A percentile compares a stretch with the other conserved stretches of the same genome.
phyloP scores from a whole-genome alignment of 805 yeast genomes.

The Candida argentea region DNA sequence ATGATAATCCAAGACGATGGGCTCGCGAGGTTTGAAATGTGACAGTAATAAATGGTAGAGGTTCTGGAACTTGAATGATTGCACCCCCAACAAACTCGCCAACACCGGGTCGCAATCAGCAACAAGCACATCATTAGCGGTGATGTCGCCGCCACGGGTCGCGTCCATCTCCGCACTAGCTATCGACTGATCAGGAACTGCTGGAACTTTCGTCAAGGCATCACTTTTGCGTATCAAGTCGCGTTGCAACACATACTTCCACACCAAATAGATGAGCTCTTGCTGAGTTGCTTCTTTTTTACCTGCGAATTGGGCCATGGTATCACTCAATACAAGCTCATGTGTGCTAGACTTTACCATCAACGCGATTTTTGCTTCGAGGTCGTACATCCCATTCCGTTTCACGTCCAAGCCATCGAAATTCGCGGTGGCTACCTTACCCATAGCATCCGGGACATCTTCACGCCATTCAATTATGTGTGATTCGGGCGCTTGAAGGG shows the following conservation, averaged over 20 bases:
- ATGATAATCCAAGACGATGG: constrained; percentile 66
- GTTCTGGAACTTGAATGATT: constrained; percentile 57
- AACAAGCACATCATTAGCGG: constrained; percentile 21
- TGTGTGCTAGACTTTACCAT: constrained; percentile 50
- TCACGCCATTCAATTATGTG: constrained; percentile 87
- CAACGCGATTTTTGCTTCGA: constrained; percentile 63
- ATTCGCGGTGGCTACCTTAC: constrained; percentile 16
- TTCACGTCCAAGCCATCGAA: constrained; percentile 89
- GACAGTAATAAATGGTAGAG: constrained; percentile 58
- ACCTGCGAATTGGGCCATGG: constrained; percentile 62
- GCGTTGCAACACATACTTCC: constrained; percentile 71
- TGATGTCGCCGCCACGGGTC: constrained; percentile 15
- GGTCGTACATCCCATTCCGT: constrained; percentile 51
- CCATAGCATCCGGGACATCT: constrained; percentile 23
- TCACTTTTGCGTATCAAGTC: constrained; percentile 34
- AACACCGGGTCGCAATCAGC: constrained; percentile 37
- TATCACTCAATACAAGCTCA: constrained; percentile 52
- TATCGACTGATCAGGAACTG: constrained; percentile 17
- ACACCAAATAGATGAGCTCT: constrained; percentile 66
- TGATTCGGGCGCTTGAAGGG: constrained; percentile 17
- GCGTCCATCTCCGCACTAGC: constrained; percentile 6
- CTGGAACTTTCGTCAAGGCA: constrained; percentile 24
- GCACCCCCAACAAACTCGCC: constrained; percentile 35
- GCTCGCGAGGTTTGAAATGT: constrained; percentile 72
- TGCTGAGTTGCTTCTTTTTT: constrained; percentile 74